Conservation (phyloP, 208 protist genomes). For the Crithidia mellificae region DNA sequence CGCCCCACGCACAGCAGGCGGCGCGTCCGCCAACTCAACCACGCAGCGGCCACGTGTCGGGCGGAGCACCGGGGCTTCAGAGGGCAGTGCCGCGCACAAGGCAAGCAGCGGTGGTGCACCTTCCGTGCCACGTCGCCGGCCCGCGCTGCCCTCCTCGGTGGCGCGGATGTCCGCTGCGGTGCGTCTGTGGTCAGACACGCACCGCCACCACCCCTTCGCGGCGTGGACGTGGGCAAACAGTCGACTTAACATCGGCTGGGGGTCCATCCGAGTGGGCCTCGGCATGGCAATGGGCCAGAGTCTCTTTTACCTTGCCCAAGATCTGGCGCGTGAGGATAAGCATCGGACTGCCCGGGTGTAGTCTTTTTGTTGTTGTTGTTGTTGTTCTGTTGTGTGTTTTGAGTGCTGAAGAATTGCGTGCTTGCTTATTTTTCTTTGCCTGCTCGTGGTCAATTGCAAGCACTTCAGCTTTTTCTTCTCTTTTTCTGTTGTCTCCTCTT, state of each 20-base stretch:
- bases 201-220: constrained; percentile 61
- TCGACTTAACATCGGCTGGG: constrained; percentile 90
- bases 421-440: too few relatives aligned
- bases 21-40: not conserved
- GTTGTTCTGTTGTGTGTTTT: too few relatives aligned
- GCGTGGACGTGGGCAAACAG: constrained; percentile 82
- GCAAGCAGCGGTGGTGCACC: too few relatives aligned
- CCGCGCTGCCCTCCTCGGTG: not conserved
- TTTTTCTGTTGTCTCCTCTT: too few relatives aligned
- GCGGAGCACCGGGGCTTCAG: too few relatives aligned
- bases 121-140: too few relatives aligned
- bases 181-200: constrained; percentile 18
- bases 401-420: too few relatives aligned
- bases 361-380: not conserved
- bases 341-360: not conserved
- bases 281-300: constrained; percentile 89
- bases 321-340: constrained; percentile 35
- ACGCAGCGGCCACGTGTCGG: not conserved
- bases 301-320: constrained; percentile 76
- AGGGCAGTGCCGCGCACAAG: too few relatives aligned
- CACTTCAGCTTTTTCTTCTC: too few relatives aligned
- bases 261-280: constrained; percentile 83
- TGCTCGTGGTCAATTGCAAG: too few relatives aligned
- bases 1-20: not conserved
- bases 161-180: not conserved